Percentiles rank a stretch among this genome's conserved stretches.
Evolutionary conservation across 2,329 filamentous ascomycete species (phyloP).

Genomic region (Paraphaeosphaeria minitans): DNA sequence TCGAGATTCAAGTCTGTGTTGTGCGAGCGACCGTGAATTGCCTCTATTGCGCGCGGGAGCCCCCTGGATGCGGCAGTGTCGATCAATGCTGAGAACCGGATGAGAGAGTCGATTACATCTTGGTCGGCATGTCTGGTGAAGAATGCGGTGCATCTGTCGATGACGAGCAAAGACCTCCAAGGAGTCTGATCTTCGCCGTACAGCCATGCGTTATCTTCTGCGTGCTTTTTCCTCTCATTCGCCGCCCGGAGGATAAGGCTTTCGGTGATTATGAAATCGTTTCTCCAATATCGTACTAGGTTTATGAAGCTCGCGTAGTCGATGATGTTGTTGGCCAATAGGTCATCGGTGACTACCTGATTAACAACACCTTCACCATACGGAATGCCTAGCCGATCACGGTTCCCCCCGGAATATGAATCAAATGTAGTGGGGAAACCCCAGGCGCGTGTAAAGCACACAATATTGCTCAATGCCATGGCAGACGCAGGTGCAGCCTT

Average conservation of each 20-base stretch:
- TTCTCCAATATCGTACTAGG: background rate
- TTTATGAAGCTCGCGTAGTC: constrained; percentile 5
- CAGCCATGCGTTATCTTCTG: background rate
- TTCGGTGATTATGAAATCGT: background rate
- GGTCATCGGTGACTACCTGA: background rate
- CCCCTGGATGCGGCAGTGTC: background rate
- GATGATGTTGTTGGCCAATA: background rate
- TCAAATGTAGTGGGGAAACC: too few relatives aligned
- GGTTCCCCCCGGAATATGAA: too few relatives aligned
- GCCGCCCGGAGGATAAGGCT: background rate
- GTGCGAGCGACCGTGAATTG: background rate
- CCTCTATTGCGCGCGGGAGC: background rate
- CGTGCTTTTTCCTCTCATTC: background rate
- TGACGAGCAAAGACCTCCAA: background rate
- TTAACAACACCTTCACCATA: background rate
- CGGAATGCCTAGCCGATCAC: too few relatives aligned
- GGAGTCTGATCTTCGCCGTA: background rate
- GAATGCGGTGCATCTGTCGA: background rate
- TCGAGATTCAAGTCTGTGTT: background rate
- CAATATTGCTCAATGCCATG: too few relatives aligned
- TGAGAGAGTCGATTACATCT: background rate
- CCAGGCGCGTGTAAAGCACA: too few relatives aligned
- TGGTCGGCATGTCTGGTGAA: background rate
- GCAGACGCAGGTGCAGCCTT: background rate
- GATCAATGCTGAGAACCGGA: background rate